Evolutionary conservation across 2,329 filamentous ascomycete genomes (phyloP), one percentile per base, ranked within the genome.

Genomic region (Basipetospora chlamydospora): DNA sequence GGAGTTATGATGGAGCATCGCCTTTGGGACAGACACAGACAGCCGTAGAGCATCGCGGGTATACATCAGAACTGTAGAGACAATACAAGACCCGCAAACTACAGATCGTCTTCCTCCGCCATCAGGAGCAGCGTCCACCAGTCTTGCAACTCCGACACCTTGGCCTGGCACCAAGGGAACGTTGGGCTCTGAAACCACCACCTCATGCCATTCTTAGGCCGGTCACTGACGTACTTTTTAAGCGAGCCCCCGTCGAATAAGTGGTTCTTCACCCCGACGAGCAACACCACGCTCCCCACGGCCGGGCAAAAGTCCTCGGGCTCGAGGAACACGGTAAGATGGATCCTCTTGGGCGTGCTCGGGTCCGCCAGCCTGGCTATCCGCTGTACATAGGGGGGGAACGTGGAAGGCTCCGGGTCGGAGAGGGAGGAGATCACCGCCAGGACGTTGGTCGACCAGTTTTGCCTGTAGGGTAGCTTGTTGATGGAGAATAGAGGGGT

Each of bases 181-280:
- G 42, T 43, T 4, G 66, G 66, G 35, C 67, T 52, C 46, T 66
- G 58, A 34, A 63, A 63, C 69, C 69, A 72, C 69, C 68, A 73
- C 10, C 42, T 47, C 4, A 41, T 57, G 1, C 59, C 61, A 3
- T 46, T 47, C 23, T 46, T 44, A 28, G 48, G 48, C 22, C 43
- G 44, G 40, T 63, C 60, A 40, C 59, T 63, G 11, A 52, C 56
- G 33, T 63, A 63, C 44, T 63, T 63, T 44, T 63, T 63, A 34
- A 63, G 40, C 22, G 57, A 60, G 0, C 60, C 60, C 1, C 59
- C 60, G 12, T 73, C 69, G 39, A 67, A 72, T 2, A 59, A 50
- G 34, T 74, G 70, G 22, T 73, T 74, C 52, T 73, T 74, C 2
- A 72, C 67, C 0, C 68, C 68, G 0, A 66, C 55, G 1, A 74